Percentiles rank a stretch among this genome's conserved stretches.
These are phyloP conservation scores for Pichia heedii DNA, from an alignment of 805 yeast genomes.

Conservation along the genomic window DNA sequence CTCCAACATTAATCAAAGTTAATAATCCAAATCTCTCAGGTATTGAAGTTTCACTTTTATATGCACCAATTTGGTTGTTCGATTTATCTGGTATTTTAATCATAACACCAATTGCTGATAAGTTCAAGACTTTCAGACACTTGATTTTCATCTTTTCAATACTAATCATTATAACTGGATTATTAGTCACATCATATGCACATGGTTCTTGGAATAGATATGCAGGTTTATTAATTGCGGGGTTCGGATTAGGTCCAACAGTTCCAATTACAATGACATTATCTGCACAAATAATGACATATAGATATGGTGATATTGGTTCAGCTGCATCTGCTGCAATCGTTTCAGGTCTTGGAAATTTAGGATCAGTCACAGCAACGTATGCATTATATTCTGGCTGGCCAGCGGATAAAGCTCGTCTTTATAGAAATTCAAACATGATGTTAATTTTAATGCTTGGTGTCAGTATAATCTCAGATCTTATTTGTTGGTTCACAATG, in stretches of 20 bases:
- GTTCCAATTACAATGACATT: conserved; percentile 84
- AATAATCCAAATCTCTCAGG: conserved; percentile 56
- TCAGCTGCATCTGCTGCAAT: conserved; percentile 75
- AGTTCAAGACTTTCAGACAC: conserved; percentile 48
- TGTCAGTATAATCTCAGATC: conserved; percentile 50
- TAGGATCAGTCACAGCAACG: conserved; percentile 79
- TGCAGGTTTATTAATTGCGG: conserved; percentile 73
- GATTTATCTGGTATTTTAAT: conserved; percentile 67
- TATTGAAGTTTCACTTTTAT: conserved; percentile 62
- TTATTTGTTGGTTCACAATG: conserved; percentile 16
- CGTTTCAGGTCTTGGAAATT: conserved; percentile 78
- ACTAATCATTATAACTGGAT: conserved; percentile 61
- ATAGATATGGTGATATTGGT: conserved; percentile 74
- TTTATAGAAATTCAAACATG: conserved; percentile 69
- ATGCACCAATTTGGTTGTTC: conserved; percentile 88
- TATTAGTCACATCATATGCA: conserved; percentile 71
- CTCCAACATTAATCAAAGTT: conserved; percentile 62
- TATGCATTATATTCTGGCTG: conserved; percentile 82
- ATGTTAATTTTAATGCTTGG: conserved; percentile 75
- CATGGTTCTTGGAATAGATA: conserved; percentile 65
- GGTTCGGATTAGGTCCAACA: conserved; percentile 85
- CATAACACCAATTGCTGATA: conserved; percentile 76
- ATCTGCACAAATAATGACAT: conserved; percentile 66
- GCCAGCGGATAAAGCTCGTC: conserved; percentile 63
- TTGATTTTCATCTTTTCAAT: conserved; percentile 55